Evolutionary conservation across 805 yeast genomes (phyloP).

Genomic region (Candida koratica): DNA sequence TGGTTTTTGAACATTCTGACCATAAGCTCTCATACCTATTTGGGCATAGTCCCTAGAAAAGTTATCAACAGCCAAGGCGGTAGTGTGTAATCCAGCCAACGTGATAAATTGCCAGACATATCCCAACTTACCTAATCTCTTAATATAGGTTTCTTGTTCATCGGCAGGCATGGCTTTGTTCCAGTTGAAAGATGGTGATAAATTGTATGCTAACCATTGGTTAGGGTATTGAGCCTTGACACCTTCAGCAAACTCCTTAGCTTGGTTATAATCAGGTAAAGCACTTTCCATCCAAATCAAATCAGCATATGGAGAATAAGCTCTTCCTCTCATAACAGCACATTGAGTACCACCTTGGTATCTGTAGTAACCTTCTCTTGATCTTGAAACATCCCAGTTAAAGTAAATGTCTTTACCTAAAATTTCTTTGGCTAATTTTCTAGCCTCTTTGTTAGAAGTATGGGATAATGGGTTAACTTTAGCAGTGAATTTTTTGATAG

Average conservation of each 20-base stretch:
- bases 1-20: constrained; percentile 76
- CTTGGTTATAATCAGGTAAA: constrained; percentile 89
- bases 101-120: constrained; percentile 98
- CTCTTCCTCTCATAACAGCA: constrained; percentile 95
- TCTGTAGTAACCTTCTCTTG: constrained; percentile 95
- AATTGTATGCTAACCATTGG: constrained; percentile 95
- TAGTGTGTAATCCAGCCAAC: constrained; percentile 93
- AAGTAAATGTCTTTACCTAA: constrained; percentile 81
- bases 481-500: constrained; percentile 61
- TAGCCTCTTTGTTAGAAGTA: constrained; percentile 76
- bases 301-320: constrained; percentile 92
- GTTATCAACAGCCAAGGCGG: constrained; percentile 84
- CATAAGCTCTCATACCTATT: constrained; percentile 95
- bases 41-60: constrained; percentile 75
- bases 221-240: constrained; percentile 76
- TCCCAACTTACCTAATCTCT: constrained; percentile 81
- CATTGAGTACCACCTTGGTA: constrained; percentile 96
- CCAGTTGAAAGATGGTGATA: constrained; percentile 98
- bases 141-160: constrained; percentile 88
- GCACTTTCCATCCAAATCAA: constrained; percentile 98
- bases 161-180: constrained; percentile 82
- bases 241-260: constrained; percentile 91
- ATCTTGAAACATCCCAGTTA: constrained; percentile 94
- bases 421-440: constrained; percentile 66
- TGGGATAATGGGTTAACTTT: constrained; percentile 72